Conservation (phyloP, 768 basidiomycete genomes). For the Cystofilobasidium bisporidii region DNA sequence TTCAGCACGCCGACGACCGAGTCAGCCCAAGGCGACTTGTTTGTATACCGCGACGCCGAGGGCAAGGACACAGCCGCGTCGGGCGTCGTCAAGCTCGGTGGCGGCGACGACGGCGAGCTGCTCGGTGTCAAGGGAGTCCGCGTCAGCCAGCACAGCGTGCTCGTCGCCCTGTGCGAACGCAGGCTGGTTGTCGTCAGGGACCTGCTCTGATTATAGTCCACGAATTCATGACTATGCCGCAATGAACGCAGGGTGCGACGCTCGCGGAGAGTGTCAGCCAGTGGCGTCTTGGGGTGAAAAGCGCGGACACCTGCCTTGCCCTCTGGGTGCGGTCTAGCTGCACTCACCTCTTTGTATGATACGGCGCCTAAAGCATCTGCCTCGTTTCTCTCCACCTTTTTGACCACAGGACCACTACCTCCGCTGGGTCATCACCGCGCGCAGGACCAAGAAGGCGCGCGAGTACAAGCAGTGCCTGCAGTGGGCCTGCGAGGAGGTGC, state of each 20-base stretch:
- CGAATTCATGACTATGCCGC: too few species aligned
- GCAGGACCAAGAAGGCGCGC: conserved; percentile 51
- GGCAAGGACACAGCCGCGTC: conserved; percentile 46
- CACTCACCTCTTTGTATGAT: too few species aligned
- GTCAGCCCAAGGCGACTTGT: conserved; percentile 62
- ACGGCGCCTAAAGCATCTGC: too few species aligned
- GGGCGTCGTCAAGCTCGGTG: conserved; percentile 64
- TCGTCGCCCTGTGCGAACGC: conserved; percentile 63
- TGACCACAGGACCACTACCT: conserved; percentile 24
- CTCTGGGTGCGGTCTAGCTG: too few species aligned
- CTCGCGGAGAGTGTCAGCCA: too few species aligned
- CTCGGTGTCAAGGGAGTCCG: conserved; percentile 60
- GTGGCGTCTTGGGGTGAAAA: too few species aligned
- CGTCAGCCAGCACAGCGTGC: conserved; percentile 37
- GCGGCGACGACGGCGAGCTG: conserved; percentile 56
- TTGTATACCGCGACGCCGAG: conserved; percentile 60
- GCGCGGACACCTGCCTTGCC: too few species aligned
- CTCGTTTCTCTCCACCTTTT: too few species aligned
- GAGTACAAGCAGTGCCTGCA: conserved; percentile 60
- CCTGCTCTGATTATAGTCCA: conserved; percentile 29
- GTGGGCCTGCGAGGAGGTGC: conserved; percentile 69
- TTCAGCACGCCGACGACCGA: conserved; percentile 54
- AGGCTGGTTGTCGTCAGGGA: conserved; percentile 51
- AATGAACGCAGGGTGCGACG: too few species aligned
- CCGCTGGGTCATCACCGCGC: conserved; percentile 27